A percentile compares a stretch with the other conserved stretches of the same genome.
These are phyloP conservation scores for Cylindricascospora bacillispora DNA, from an alignment of 1,139 yeast genomes.

Conservation along the genomic window DNA sequence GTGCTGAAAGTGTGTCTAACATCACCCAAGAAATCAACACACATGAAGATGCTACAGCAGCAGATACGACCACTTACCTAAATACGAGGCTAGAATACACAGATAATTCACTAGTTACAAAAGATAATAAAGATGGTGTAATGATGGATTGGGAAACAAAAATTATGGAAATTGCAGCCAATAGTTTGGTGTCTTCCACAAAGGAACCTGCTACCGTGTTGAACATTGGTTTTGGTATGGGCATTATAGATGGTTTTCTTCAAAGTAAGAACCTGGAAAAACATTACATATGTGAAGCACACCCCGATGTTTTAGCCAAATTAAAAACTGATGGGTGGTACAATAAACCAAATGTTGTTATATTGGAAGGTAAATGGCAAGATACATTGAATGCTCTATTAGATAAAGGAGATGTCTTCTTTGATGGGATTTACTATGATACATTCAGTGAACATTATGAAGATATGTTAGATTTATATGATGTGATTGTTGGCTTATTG, in stretches of 20 bases:
- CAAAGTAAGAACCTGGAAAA: slow-evolving; percentile 44
- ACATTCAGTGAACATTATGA: slow-evolving; percentile 80
- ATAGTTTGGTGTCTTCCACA: slow-evolving; percentile 38
- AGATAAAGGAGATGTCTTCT: slow-evolving; percentile 49
- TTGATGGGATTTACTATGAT: slow-evolving; percentile 88
- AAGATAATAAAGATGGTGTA: slow-evolving; percentile 71
- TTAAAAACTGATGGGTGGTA: slow-evolving; percentile 75
- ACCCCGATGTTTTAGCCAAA: slow-evolving; percentile 72
- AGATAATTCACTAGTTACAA: slow-evolving; percentile 60
- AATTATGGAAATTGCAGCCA: slow-evolving; percentile 71
- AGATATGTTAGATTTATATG: slow-evolving; percentile 81
- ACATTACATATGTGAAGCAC: slow-evolving; percentile 90
- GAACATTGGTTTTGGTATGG: slow-evolving; percentile 95
- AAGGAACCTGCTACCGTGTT: slow-evolving; percentile 37
- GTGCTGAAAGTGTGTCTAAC: slow-evolving; percentile 5
- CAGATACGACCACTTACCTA: slow-evolving; percentile 52
- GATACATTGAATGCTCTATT: slow-evolving; percentile 56
- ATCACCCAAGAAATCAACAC: slow-evolving; percentile 8
- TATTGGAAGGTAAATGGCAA: slow-evolving; percentile 88
- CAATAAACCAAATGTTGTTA: slow-evolving; percentile 54
- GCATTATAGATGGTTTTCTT: slow-evolving; percentile 75
- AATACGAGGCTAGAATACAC: slow-evolving; percentile 56
- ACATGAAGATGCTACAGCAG: slow-evolving; percentile 42
- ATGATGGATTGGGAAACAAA: slow-evolving; percentile 97
- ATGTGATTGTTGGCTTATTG: slow-evolving; percentile 65